Conservation (phyloP, 192 early-diverging fungal genomes). For the Lunasporangiospora selenospora region DNA sequence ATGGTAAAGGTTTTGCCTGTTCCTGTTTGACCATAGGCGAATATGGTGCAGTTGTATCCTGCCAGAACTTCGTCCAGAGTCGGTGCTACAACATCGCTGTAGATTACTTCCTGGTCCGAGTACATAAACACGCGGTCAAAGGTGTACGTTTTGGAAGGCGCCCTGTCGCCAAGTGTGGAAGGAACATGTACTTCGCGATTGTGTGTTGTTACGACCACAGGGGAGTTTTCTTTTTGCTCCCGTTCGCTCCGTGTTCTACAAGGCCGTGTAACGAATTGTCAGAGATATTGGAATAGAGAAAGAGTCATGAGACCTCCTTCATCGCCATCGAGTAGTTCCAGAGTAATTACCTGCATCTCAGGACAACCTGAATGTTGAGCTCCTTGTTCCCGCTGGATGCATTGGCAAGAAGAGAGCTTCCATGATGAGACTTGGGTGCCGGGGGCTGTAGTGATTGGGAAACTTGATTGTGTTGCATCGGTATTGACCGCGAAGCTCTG, state of each 20-base stretch:
- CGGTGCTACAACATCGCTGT: slow-evolving; percentile 76
- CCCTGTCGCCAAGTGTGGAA: slow-evolving; percentile 53
- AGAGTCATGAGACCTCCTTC: not conserved
- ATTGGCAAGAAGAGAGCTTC: too few species aligned
- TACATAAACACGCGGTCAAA: slow-evolving; percentile 94
- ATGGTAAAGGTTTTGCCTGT: slow-evolving; percentile 98
- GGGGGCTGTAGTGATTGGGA: not conserved
- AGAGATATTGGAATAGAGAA: not conserved
- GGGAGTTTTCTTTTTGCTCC: slow-evolving; percentile 73
- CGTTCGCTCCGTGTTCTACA: slow-evolving; percentile 58
- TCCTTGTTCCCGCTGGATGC: slow-evolving; percentile 53
- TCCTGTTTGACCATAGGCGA: slow-evolving; percentile 90
- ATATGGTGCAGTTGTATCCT: slow-evolving; percentile 82
- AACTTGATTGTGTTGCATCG: not conserved
- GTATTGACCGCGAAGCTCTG: not conserved
- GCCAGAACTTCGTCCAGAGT: slow-evolving; percentile 80
- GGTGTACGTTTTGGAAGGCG: slow-evolving; percentile 73
- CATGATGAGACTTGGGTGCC: not conserved
- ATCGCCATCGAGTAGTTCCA: not conserved
- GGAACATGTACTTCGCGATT: slow-evolving; percentile 71
- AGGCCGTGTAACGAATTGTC: too few species aligned
- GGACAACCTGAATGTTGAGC: slow-evolving; percentile 83
- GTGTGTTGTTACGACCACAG: slow-evolving; percentile 61
- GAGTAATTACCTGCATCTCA: slow-evolving; percentile 82
- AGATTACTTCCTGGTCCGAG: slow-evolving; percentile 80